phyloP scores from a whole-genome alignment of 2,329 filamentous ascomycete species.

The Calonectria honghensis region DNA sequence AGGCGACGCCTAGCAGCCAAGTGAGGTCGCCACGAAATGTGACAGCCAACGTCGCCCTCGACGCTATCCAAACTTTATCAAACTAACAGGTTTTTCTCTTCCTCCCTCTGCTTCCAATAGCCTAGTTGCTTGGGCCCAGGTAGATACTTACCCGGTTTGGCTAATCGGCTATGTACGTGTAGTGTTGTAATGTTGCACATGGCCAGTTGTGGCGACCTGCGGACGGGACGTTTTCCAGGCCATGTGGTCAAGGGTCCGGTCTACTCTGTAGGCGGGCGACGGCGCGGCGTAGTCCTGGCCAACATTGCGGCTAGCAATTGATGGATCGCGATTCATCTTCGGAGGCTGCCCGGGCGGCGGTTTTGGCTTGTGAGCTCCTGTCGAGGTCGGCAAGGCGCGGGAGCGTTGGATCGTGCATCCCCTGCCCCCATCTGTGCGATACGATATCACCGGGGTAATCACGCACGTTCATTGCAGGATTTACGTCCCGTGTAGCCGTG shows the following conservation, averaged over 20 bases:
- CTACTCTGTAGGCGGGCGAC: slow-evolving; percentile 11
- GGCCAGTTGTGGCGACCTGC: slow-evolving; percentile 20
- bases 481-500: slow-evolving; percentile 6
- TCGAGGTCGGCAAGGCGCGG: slow-evolving; percentile 15
- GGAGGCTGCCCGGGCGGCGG: slow-evolving; percentile 27
- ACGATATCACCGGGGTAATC: slow-evolving; percentile 19
- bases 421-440: slow-evolving; percentile 9
- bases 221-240: slow-evolving; percentile 18
- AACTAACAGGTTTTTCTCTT: slow-evolving; percentile 6
- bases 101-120: neutral
- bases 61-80: slow-evolving; percentile 34
- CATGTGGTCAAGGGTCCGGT: slow-evolving; percentile 14
- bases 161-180: slow-evolving; percentile 6
- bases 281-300: slow-evolving; percentile 18
- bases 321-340: slow-evolving; percentile 29
- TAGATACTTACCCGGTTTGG: slow-evolving; percentile 18
- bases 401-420: slow-evolving; percentile 29
- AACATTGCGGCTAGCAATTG: slow-evolving; percentile 23
- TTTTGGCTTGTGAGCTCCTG: neutral
- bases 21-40: slow-evolving; percentile 42
- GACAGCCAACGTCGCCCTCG: slow-evolving; percentile 32
- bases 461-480: slow-evolving; percentile 22
- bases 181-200: slow-evolving; percentile 21
- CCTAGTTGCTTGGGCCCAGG: slow-evolving; percentile 4
- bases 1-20: slow-evolving; percentile 35